These are phyloP conservation scores for Evernia prunastri DNA, from an alignment of 495 filamentous ascomycete genomes.

Conservation along the genomic window DNA sequence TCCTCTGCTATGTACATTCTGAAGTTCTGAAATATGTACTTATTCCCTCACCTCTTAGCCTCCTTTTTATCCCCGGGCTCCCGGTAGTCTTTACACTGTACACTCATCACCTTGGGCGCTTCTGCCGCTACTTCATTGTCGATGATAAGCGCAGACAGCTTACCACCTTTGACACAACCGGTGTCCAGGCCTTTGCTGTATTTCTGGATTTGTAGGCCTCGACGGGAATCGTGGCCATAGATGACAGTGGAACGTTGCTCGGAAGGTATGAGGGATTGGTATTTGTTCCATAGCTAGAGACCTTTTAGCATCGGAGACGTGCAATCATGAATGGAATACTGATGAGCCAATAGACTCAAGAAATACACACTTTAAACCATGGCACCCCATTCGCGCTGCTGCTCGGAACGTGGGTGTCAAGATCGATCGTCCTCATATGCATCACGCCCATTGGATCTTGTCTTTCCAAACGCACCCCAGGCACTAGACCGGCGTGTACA, in stretches of 20 bases:
- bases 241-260: constrained; percentile 48
- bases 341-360: not conserved
- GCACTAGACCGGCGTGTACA: constrained; percentile 80
- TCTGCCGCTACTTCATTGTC: constrained; percentile 21
- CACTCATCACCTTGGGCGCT: constrained; percentile 19
- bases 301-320: not conserved
- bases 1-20: not conserved
- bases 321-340: not conserved
- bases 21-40: not conserved
- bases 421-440: constrained; percentile 81
- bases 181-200: constrained; percentile 84
- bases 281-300: constrained; percentile 50
- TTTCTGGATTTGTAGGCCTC: constrained; percentile 56
- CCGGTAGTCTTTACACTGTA: constrained; percentile 25
- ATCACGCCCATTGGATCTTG: constrained; percentile 79
- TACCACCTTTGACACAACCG: constrained; percentile 67
- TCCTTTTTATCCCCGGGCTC: constrained; percentile 7
- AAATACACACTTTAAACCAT: constrained; percentile 59
- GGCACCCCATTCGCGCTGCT: constrained; percentile 49
- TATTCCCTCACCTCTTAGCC: not conserved
- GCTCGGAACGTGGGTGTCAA: constrained; percentile 55
- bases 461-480: constrained; percentile 59
- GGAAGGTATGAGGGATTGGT: constrained; percentile 37
- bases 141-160: constrained; percentile 71
- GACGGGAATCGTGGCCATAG: constrained; percentile 81